Base-by-base conservation (phyloP, 192 early-diverging fungal species). In the Rhizophagus clarus region DNA sequence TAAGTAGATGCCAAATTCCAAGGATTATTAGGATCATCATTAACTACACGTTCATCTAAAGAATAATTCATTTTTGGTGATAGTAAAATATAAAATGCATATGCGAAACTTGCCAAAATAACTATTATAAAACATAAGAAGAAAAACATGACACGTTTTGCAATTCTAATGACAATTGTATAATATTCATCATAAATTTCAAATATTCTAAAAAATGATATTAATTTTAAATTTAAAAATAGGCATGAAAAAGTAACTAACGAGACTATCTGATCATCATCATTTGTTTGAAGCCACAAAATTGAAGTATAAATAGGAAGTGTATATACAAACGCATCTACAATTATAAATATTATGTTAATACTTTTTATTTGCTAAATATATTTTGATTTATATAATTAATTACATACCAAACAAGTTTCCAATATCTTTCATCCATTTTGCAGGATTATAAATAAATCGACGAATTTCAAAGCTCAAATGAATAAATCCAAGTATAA, bases 221-320 rank as follows among this genome's bases (percentile, higher is more conserved):
- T 22, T 22, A 72, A 72, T 49, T 72, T 72, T 47, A 72, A 45
- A 37, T 26, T 34, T 37, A 72, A 40, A 49, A 72, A 45, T 24
- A 72, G 2, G 17, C n/a, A 45, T 72, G 40, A 26, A 47, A 72
- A 72, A 17, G 71, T 12, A 5, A 14, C 4, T 2, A 72, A 24
- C 4, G 12, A 22, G 22, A 17, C 15, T 15, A 15, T 49, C 15
- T 49, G 14, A 49, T 49, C 11, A 72, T 37, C 6, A 40, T 40
- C 37, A 40, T 40, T 40, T 40, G 37, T 40, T 40, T 40, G 37
- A 40, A 40, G 37, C 37, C 37, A 40, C 37, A 7, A 22, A 28
- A 72, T n/a, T 37, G 70, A 40, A 72, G 37, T 72, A 42, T 15
- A 9, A 17, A 42, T 40, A 2, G 70, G 14, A 72, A 37, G 22